A percentile compares a stretch with the other conserved stretches of the same genome.
Evolutionary conservation across 495 filamentous ascomycete genomes (phyloP).

Genomic region (Trichoderma reesei): DNA sequence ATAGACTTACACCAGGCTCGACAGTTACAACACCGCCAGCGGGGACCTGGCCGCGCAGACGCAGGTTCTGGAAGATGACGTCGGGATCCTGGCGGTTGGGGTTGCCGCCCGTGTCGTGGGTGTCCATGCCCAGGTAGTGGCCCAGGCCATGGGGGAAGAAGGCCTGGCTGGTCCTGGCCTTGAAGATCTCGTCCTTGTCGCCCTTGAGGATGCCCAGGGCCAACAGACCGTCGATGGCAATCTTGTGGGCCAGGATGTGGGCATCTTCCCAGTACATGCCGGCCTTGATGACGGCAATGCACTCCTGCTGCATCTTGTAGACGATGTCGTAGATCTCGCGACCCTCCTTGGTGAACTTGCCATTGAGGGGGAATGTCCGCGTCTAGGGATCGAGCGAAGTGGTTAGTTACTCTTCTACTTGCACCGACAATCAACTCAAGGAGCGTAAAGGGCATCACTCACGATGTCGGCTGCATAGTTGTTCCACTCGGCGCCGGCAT

Average conservation of each 20-base stretch:
- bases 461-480: conserved; percentile 78
- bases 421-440: too few relatives aligned
- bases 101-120: conserved; percentile 83
- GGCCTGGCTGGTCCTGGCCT: conserved; percentile 63
- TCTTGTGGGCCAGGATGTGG: conserved; percentile 64
- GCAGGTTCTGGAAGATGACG: conserved; percentile 72
- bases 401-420: too few relatives aligned
- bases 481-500: conserved; percentile 72
- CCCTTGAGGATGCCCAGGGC: conserved; percentile 66
- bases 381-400: conserved; percentile 33
- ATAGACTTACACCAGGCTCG: conserved; percentile 63
- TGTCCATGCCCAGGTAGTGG: conserved; percentile 91
- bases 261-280: conserved; percentile 80
- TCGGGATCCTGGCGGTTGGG: conserved; percentile 79
- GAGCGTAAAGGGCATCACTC: conserved; percentile 12
- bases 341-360: conserved; percentile 63
- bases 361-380: conserved; percentile 74
- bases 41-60: conserved; percentile 68
- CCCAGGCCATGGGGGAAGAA: conserved; percentile 92
- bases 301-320: conserved; percentile 70
- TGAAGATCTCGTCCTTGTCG: conserved; percentile 60
- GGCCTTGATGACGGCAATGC: conserved; percentile 62
- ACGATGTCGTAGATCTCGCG: conserved; percentile 79
- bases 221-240: conserved; percentile 73
- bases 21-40: conserved; percentile 78